Evolutionary conservation across 1,139 yeast species (phyloP), one percentile per base, ranked within the genome.

Genomic region (Diutina ranongensis): DNA sequence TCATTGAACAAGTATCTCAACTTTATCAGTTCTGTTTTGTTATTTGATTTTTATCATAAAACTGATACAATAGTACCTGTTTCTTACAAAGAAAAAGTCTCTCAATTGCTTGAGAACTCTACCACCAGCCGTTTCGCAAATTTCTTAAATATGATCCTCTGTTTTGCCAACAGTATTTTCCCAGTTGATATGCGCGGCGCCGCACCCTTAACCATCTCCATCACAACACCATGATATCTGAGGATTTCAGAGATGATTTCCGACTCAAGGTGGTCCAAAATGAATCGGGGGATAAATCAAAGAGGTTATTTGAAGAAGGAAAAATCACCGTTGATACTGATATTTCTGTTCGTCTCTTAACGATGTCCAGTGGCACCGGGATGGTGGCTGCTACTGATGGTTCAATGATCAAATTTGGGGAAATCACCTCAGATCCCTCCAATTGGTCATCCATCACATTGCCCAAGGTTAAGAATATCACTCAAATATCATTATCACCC

Each of bases 241-340:
- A 35, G 40, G 28, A 21, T n/a, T 35, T 20, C 22, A 27, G 40
- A 28, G 40, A 35, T 21, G 40, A 35, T 15, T 35, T 35, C 27
- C 40, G 40, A 18, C 21, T 20, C 28, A 35, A 35, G 38, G 38
- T 12, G 38, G 13, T 35, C 38, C 18, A 19, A 9, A 19, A 35
- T 19, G 38, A 21, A 21, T 21, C 10, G 4, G 38, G 38, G 10
- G 12, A 27, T 8, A 27, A 12, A 12, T 8, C 10, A 8, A 27
- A 12, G 12, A 8, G 31, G 8, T 8, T 31, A 31, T 31, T 31
- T 31, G 34, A 31, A 12, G 40, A 35, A 10, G 22, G 22, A 9
- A 7, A 15, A 12, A 7, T 35, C 16, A 22, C 22, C 16, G 40
- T 21, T 12, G 40, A 35, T 13, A 18, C 40, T 15, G 22, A n/a